phyloP scores from a whole-genome alignment of 768 basidiomycete species.

The Fibroporia radiculosa region DNA sequence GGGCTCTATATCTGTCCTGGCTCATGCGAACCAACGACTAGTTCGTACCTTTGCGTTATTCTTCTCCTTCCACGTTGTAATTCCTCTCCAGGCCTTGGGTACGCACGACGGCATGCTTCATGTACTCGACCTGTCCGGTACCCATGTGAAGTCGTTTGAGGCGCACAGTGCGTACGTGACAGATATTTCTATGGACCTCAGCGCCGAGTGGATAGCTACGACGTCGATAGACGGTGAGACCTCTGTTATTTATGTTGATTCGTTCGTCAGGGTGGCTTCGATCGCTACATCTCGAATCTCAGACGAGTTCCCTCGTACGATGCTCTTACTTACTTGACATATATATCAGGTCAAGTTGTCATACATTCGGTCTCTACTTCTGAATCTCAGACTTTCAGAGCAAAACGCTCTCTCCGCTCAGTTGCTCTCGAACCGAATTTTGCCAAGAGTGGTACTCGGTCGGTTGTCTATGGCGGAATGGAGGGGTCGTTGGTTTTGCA shows the following conservation, averaged over 20 bases:
- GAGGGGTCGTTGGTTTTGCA: slow-evolving; percentile 79
- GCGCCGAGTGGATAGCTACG: slow-evolving; percentile 84
- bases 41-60: slow-evolving; percentile 31
- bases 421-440: slow-evolving; percentile 90
- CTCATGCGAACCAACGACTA: slow-evolving; percentile 65
- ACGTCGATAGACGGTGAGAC: slow-evolving; percentile 86
- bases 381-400: slow-evolving; percentile 81
- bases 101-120: slow-evolving; percentile 93
- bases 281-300: no score
- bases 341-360: slow-evolving; percentile 75
- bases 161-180: slow-evolving; percentile 84
- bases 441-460: slow-evolving; percentile 63
- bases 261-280: background rate
- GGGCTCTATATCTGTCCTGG: slow-evolving; percentile 81
- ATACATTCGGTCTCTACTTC: slow-evolving; percentile 74
- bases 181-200: slow-evolving; percentile 78
- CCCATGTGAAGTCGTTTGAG: slow-evolving; percentile 82
- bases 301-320: no score
- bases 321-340: no score
- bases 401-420: slow-evolving; percentile 87
- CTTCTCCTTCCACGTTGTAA: slow-evolving; percentile 1
- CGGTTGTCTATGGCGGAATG: slow-evolving; percentile 89
- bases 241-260: background rate
- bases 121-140: slow-evolving; percentile 70
- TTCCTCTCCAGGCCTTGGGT: slow-evolving; percentile 62